phyloP scores from a whole-genome alignment of 495 filamentous ascomycete species.

The Tuber aestivum region DNA sequence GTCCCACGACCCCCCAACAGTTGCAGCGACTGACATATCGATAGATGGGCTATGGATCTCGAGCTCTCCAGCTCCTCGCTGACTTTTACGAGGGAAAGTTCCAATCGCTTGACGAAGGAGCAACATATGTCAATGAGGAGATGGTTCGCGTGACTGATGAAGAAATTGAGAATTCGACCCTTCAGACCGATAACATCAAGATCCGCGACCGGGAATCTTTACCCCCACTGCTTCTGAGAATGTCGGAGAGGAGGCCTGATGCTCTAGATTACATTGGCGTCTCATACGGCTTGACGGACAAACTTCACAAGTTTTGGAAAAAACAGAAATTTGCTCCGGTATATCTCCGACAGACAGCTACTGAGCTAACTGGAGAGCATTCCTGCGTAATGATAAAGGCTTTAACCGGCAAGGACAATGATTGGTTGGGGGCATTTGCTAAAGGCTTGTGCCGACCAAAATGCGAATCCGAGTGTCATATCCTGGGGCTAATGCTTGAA shows the following conservation, averaged over 20 bases:
- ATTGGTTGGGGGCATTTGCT: conserved; percentile 84
- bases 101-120: conserved; percentile 65
- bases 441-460: conserved; percentile 38
- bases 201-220: conserved; percentile 85
- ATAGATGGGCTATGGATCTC: conserved; percentile 84
- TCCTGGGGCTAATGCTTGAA: not conserved
- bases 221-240: conserved; percentile 84
- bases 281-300: conserved; percentile 82
- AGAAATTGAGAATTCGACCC: conserved; percentile 69
- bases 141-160: conserved; percentile 77
- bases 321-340: conserved; percentile 73
- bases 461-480: not conserved
- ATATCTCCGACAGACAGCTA: conserved; percentile 91
- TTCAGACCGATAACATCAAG: conserved; percentile 80
- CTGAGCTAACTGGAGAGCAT: conserved; percentile 94
- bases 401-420: conserved; percentile 59
- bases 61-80: conserved; percentile 73
- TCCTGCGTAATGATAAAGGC: conserved; percentile 94
- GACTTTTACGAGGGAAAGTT: conserved; percentile 97
- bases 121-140: conserved; percentile 51
- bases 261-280: conserved; percentile 88
- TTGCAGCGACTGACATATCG: conserved; percentile 32
- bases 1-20: not conserved
- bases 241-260: conserved; percentile 76
- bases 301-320: conserved; percentile 97